A percentile compares a stretch with the other conserved stretches of the same genome.
phyloP scores from a whole-genome alignment of 208 protist genomes.

The Crithidia mellificae region DNA sequence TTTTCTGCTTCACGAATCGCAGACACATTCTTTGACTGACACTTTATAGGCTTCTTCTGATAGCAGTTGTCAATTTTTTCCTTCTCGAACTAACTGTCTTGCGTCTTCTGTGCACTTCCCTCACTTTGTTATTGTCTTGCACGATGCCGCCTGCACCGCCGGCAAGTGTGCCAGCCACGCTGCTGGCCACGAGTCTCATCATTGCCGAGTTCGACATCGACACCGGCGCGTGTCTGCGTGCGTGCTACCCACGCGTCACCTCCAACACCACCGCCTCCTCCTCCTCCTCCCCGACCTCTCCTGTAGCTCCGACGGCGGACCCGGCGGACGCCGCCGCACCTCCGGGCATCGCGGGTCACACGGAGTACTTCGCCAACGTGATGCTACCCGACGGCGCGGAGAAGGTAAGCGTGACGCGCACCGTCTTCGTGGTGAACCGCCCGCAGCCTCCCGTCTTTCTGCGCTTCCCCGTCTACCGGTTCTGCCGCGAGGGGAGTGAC shows the following conservation, averaged over 20 bases:
- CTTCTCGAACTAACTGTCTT: too few relatives aligned
- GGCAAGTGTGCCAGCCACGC: conserved; percentile 11
- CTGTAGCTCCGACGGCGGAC: background rate
- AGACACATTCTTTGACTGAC: too few relatives aligned
- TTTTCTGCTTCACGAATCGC: too few relatives aligned
- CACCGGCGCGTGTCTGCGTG: conserved; percentile 60
- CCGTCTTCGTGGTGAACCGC: conserved; percentile 72
- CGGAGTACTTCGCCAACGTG: conserved; percentile 69
- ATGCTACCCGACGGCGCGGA: conserved; percentile 86
- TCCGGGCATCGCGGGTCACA: conserved; percentile 32
- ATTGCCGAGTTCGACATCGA: conserved; percentile 86
- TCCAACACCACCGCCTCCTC: background rate
- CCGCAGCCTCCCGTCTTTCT: conserved; percentile 29
- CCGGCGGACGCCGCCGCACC: conserved; percentile 10
- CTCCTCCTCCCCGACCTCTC: conserved; percentile 3
- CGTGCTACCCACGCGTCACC: conserved; percentile 43
- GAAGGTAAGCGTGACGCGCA: conserved; percentile 56
- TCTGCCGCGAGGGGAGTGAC: conserved; percentile 9
- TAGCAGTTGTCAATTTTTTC: too few relatives aligned
- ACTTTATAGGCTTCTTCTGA: too few relatives aligned
- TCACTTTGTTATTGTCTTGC: background rate
- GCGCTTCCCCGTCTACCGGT: conserved; percentile 65
- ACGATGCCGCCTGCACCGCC: background rate
- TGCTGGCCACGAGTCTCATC: conserved; percentile 42
- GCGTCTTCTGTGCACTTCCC: background rate